Evolutionary conservation across 2,329 filamentous ascomycete genomes (phyloP).

Genomic region (Ophiostoma tasmaniense): DNA sequence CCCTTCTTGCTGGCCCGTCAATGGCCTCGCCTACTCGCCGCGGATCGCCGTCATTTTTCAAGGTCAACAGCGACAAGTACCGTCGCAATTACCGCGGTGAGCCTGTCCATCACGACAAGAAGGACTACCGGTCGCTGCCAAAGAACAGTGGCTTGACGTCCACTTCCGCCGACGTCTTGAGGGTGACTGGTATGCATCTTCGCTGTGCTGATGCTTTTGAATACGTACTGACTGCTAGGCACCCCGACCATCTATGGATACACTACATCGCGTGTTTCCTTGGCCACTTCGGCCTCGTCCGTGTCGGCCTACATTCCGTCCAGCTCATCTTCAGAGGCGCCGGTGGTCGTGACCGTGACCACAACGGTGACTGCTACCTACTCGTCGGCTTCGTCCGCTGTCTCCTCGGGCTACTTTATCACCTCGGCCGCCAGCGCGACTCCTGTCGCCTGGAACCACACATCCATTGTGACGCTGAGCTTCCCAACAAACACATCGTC

Average conservation of each 20-base stretch:
- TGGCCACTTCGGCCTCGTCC: background rate
- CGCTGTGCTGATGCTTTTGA: background rate
- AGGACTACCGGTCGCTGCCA: background rate
- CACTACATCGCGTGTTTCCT: background rate
- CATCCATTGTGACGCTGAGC: background rate
- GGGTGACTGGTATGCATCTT: background rate
- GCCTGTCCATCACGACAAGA: conserved; percentile 1
- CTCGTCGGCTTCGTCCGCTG: background rate
- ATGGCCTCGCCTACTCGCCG: conserved; percentile 10
- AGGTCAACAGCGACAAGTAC: background rate
- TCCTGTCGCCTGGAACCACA: background rate
- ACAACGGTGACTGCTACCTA: background rate
- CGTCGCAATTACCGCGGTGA: background rate
- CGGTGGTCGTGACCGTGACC: background rate
- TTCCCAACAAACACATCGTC: background rate
- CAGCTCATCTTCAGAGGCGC: background rate
- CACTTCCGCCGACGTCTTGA: background rate
- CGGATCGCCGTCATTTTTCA: background rate
- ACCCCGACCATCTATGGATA: background rate
- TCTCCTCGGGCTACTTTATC: background rate
- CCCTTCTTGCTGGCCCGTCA: background rate
- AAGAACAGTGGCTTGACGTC: too few relatives aligned
- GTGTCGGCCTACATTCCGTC: background rate
- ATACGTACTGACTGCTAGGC: background rate
- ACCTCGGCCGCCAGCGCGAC: background rate